Conservation (phyloP, 768 basidiomycete species). For the Amanita exitialis region DNA sequence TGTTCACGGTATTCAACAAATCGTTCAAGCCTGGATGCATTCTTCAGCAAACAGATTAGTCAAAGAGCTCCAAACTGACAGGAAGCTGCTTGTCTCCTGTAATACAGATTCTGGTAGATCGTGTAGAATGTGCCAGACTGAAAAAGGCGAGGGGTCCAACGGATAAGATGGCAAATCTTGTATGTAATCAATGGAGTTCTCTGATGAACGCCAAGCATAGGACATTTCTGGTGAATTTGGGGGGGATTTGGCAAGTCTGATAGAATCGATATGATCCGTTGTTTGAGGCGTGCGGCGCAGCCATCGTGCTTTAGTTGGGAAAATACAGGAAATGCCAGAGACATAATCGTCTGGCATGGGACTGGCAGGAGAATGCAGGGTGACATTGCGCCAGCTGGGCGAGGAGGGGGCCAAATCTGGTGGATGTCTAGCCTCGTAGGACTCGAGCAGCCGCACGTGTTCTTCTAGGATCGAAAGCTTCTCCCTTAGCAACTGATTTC, state of each 20-base stretch:
- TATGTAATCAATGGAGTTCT: background rate
- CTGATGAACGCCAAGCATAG: background rate
- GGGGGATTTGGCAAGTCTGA: background rate
- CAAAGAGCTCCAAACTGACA: slow-evolving; percentile 2
- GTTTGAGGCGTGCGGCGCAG: background rate
- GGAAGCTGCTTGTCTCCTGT: slow-evolving; percentile 1
- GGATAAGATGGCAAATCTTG: background rate
- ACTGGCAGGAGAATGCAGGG: background rate
- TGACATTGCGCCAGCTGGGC: background rate
- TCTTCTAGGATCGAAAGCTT: slow-evolving; percentile 44
- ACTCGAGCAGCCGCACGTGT: slow-evolving; percentile 43
- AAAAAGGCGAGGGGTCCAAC: background rate
- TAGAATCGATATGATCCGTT: background rate
- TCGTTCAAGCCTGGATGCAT: slow-evolving; percentile 32
- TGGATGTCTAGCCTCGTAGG: slow-evolving; percentile 12
- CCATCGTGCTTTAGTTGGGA: background rate
- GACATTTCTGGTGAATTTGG: background rate
- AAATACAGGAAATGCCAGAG: background rate
- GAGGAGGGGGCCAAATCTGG: slow-evolving; percentile 1
- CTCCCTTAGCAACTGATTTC: slow-evolving; percentile 48
- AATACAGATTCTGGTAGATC: slow-evolving; percentile 2
- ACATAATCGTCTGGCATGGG: background rate
- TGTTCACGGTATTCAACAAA: slow-evolving; percentile 50
- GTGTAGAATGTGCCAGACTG: background rate
- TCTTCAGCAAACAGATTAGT: background rate